These are phyloP conservation scores for Moniliophthora roreri DNA, from an alignment of 1,284 basidiomycete species.

Conservation along the genomic window DNA sequence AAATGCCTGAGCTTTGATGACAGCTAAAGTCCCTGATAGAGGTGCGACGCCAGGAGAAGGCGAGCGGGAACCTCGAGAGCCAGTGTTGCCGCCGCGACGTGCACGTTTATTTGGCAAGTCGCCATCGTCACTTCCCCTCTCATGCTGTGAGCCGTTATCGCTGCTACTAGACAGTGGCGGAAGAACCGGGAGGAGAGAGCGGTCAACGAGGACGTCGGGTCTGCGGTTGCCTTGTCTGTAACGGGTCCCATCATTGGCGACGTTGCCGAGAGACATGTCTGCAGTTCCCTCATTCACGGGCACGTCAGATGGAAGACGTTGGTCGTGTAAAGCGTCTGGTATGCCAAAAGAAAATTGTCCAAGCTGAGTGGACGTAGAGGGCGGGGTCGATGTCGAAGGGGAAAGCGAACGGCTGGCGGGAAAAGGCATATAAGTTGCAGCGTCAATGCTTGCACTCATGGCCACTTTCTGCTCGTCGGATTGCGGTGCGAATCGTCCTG, in stretches of 20 bases:
- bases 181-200: constrained; percentile 46
- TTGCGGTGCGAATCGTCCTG: constrained; percentile 43
- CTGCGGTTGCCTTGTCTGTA: constrained; percentile 54
- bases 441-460: constrained; percentile 49
- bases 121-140: constrained; percentile 56
- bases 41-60: constrained; percentile 60
- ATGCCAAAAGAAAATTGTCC: constrained; percentile 66
- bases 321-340: constrained; percentile 48
- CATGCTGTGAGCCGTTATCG: constrained; percentile 52
- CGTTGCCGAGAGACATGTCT: constrained; percentile 57
- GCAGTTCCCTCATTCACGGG: constrained; percentile 71
- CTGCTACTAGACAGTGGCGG: constrained; percentile 46
- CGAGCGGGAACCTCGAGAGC: constrained; percentile 59
- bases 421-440: constrained; percentile 63
- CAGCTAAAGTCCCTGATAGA: constrained; percentile 77
- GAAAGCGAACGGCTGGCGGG: constrained; percentile 66
- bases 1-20: constrained; percentile 85
- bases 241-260: constrained; percentile 53
- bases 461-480: constrained; percentile 62
- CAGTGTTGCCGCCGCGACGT: constrained; percentile 40
- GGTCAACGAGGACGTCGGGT: constrained; percentile 49
- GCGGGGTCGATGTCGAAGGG: constrained; percentile 64
- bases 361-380: constrained; percentile 62
- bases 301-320: constrained; percentile 53
- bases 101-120: constrained; percentile 44